Evolutionary conservation across 2,329 filamentous ascomycete species (phyloP).

Genomic region (Lojkania enalia): DNA sequence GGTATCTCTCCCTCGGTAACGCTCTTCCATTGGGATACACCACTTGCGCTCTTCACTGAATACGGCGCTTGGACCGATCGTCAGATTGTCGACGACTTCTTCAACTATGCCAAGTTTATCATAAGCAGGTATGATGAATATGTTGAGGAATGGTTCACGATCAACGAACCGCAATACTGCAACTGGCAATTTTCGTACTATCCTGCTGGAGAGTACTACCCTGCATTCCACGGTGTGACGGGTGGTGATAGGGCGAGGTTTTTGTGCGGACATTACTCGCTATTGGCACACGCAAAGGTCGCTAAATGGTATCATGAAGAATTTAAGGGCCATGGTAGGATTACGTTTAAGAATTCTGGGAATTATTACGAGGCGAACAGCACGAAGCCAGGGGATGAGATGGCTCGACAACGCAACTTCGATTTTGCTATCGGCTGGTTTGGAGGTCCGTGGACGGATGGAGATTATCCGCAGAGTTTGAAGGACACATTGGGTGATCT

Average conservation of each 20-base stretch:
- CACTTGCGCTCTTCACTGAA: constrained; percentile 47
- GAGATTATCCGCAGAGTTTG: constrained; percentile 47
- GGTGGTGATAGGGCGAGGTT: constrained; percentile 48
- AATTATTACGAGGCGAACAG: constrained; percentile 48
- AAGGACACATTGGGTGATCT: constrained; percentile 47
- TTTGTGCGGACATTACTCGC: constrained; percentile 50
- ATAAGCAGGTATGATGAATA: constrained; percentile 47
- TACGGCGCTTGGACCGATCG: constrained; percentile 48
- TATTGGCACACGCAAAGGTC: constrained; percentile 50
- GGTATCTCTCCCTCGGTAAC: constrained; percentile 43
- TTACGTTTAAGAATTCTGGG: constrained; percentile 50
- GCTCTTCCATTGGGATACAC: constrained; percentile 51
- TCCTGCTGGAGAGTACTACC: constrained; percentile 51
- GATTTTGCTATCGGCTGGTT: constrained; percentile 52
- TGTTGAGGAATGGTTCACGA: constrained; percentile 48
- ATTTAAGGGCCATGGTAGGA: constrained; percentile 48
- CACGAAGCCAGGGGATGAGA: constrained; percentile 40
- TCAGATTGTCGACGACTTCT: constrained; percentile 48
- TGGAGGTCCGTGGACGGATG: constrained; percentile 52
- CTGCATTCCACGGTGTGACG: constrained; percentile 49
- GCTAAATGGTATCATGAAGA: constrained; percentile 52
- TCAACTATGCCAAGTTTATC: constrained; percentile 50
- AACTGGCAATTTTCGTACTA: constrained; percentile 54
- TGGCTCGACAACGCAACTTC: constrained; percentile 45
- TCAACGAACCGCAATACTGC: constrained; percentile 52